Evolutionary conservation across 148 eudicot species (phyloP).

Genomic region (Cornus suecica): DNA sequence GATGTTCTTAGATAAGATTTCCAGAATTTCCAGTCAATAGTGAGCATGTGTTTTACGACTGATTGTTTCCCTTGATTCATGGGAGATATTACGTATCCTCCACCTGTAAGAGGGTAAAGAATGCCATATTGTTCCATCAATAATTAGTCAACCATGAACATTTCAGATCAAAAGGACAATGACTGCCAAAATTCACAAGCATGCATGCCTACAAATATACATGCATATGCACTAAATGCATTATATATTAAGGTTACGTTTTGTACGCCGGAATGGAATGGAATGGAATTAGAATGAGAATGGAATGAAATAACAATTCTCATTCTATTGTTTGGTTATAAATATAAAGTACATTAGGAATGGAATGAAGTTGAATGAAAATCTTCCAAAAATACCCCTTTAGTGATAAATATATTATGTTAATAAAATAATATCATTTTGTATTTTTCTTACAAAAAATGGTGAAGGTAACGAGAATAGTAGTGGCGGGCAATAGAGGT

Average conservation of each 20-base stretch:
- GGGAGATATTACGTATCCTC: constrained; percentile 74
- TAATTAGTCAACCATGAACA: neutral
- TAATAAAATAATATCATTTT: too few species aligned
- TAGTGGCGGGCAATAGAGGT: too few species aligned
- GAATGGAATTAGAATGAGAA: too few species aligned
- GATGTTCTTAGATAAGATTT: constrained; percentile 55
- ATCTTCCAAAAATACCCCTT: too few species aligned
- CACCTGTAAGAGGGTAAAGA: constrained; percentile 41
- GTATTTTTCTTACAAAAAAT: too few species aligned
- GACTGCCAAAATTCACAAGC: neutral
- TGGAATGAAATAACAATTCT: too few species aligned
- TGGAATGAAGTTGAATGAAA: too few species aligned
- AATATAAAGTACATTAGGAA: too few species aligned
- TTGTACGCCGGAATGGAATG: too few species aligned
- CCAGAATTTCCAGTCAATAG: constrained; percentile 76
- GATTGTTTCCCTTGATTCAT: constrained; percentile 59
- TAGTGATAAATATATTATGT: too few species aligned
- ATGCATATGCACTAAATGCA: neutral
- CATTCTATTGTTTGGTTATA: too few species aligned
- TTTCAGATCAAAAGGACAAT: neutral
- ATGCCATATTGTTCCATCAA: neutral
- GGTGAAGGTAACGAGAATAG: too few species aligned
- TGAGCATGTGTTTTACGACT: constrained; percentile 70
- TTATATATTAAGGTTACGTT: neutral
- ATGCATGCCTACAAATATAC: neutral